Conservation (phyloP, 208 protist genomes). For the Leishmania martiniquensis region DNA sequence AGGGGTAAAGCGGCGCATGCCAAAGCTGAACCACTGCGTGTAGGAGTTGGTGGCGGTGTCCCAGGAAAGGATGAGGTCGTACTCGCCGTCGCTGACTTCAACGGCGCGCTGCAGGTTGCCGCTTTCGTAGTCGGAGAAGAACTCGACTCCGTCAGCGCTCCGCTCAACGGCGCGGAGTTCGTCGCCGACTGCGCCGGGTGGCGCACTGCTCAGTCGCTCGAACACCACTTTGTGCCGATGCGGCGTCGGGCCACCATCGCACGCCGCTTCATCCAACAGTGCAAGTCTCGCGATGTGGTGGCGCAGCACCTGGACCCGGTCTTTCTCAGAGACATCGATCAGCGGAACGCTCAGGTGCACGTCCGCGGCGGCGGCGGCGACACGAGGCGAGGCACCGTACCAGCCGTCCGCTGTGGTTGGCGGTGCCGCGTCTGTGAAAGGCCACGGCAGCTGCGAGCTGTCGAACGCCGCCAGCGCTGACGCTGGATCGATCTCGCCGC, state of each 20-base stretch:
- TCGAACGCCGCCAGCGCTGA: constrained; percentile 23
- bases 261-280: constrained; percentile 29
- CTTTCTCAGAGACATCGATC: constrained; percentile 35
- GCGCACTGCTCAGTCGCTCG: constrained; percentile 21
- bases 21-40: constrained; percentile 98
- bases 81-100: constrained; percentile 87
- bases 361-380: constrained; percentile 17
- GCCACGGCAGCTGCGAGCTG: constrained; percentile 46
- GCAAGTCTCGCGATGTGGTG: constrained; percentile 67
- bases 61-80: constrained; percentile 93
- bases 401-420: constrained; percentile 26
- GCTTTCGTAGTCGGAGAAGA: constrained; percentile 94
- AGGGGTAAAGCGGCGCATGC: constrained; percentile 58
- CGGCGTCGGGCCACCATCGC: constrained; percentile 43
- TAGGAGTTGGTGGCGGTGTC: constrained; percentile 96
- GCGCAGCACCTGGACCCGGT: constrained; percentile 47
- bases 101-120: constrained; percentile 95
- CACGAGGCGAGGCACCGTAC: constrained; percentile 15
- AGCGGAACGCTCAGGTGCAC: constrained; percentile 30
- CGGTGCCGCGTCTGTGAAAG: constrained; percentile 42
- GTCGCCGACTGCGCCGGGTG: not conserved
- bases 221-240: constrained; percentile 33
- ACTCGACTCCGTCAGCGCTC: constrained; percentile 53
- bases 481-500: constrained; percentile 12
- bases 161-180: not conserved